Evolutionary conservation across 768 basidiomycete species (phyloP).

Genomic region (Russula griseocarnosa): DNA sequence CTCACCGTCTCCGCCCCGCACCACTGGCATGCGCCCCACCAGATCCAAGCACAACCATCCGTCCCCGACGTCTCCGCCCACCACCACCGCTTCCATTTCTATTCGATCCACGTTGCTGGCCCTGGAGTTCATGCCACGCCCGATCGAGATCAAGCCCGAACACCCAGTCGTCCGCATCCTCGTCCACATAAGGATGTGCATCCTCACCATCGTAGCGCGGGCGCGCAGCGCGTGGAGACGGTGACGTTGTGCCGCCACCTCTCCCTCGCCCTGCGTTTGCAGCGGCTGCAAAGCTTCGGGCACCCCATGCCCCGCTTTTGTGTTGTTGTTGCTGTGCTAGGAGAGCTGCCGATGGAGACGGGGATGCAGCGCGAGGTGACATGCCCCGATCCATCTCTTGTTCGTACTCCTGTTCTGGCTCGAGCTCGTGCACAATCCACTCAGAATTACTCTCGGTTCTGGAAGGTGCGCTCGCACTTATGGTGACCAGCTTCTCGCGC

Average conservation of each 20-base stretch:
- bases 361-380: not conserved
- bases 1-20: constrained; percentile 40
- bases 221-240: constrained; percentile 33
- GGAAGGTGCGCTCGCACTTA: not conserved
- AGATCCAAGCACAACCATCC: constrained; percentile 68
- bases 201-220: constrained; percentile 26
- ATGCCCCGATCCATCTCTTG: not conserved
- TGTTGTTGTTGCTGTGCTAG: not conserved
- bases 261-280: constrained; percentile 46
- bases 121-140: constrained; percentile 78
- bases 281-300: constrained; percentile 77
- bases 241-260: constrained; percentile 37
- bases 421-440: constrained; percentile 20
- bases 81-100: not conserved
- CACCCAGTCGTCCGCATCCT: constrained; percentile 64
- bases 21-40: constrained; percentile 61
- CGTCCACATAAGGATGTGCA: not conserved
- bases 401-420: constrained; percentile 15
- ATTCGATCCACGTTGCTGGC: constrained; percentile 42
- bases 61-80: constrained; percentile 58
- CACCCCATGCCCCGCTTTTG: constrained; percentile 64
- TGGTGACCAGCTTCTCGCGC: constrained; percentile 28
- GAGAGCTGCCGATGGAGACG: not conserved
- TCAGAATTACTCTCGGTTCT: not conserved
- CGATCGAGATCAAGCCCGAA: constrained; percentile 45